Evolutionary conservation across 495 filamentous ascomycete genomes (phyloP), one percentile per base, ranked within the genome.

Genomic region (Endocarpon pusillum): DNA sequence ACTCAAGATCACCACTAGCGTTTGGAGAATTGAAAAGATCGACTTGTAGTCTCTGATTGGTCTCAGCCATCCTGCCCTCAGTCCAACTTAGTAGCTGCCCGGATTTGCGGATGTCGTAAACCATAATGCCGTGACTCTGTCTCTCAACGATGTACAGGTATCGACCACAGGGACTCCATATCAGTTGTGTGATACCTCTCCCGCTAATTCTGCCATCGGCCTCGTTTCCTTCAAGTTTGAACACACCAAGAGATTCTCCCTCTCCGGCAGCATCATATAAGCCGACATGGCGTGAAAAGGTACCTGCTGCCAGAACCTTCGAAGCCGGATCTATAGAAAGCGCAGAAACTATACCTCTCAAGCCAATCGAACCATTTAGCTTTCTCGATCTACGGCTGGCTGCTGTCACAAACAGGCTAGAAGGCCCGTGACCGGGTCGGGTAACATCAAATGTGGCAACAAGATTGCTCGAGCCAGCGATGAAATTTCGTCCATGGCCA

Each of bases 81-180:
- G 94, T 57, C 55, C 67, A 73, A 11, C 71, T 75, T 4, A 97
- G 57, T 43, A 76, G 51, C 43, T 70, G 64, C 1, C 76, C 68
- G 5, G 71, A 69, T 3, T 77, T 76, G 10, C 91, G 66, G 19
- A 94, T 61, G 56, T 97, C 89, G 56, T 85, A 94, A 2, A 93
- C 65, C 33, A 81, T 49, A 7, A 94, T 49, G 4, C 73, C 77
- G 24, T 68, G 62, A 33, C 81, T 77, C 43, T 70, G 71, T 21
- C 91, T 67, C 61, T 96, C 91, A n/a, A 73, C 78, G 11, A 92
- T 70, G 44, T 81, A 75, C 21, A 97, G 54, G 54, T 94, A 96
- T 39, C 71, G 60, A n/a, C 82, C 87, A 57, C 83, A 87, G 0
- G 72, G 67, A 42, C 79, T 87, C 86, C 83, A 93, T 2, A 64